A percentile compares a stretch with the other conserved stretches of the same genome.
phyloP scores from a whole-genome alignment of 2,329 filamentous ascomycete species.

The Aspergillus sp. region DNA sequence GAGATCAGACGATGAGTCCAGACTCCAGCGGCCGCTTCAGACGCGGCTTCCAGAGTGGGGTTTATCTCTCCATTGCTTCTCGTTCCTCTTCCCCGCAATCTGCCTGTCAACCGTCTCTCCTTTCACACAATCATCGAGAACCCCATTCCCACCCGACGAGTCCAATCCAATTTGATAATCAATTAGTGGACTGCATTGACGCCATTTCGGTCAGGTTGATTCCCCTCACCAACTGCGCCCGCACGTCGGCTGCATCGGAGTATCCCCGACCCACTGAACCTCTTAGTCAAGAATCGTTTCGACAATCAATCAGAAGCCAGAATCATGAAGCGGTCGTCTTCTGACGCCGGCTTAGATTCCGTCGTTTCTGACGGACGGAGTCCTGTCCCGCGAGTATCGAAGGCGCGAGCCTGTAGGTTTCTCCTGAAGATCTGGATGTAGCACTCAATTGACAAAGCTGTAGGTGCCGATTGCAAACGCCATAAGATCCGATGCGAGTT shows the following conservation, averaged over 20 bases:
- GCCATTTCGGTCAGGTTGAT: background rate
- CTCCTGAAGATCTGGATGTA: background rate
- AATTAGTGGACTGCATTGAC: background rate
- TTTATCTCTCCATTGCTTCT: background rate
- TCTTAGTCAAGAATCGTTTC: slow-evolving; percentile 1
- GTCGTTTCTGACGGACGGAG: slow-evolving; percentile 20
- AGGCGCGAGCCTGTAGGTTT: slow-evolving; percentile 42
- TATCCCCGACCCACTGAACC: slow-evolving; percentile 21
- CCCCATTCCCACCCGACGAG: background rate
- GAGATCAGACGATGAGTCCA: too few species aligned
- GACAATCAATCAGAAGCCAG: slow-evolving; percentile 13
- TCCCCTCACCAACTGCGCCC: slow-evolving; percentile 7
- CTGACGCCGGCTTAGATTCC: slow-evolving; percentile 34
- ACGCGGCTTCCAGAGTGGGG: too few species aligned
- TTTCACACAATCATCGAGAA: background rate
- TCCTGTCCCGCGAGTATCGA: slow-evolving; percentile 37
- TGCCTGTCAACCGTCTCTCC: background rate
- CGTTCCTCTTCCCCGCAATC: background rate
- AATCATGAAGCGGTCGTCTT: slow-evolving; percentile 37
- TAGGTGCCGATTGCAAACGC: slow-evolving; percentile 51
- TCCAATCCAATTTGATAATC: background rate
- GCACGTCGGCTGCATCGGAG: slow-evolving; percentile 23
- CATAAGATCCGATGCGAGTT: slow-evolving; percentile 59
- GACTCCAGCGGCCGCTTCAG: too few species aligned
- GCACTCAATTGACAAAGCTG: slow-evolving; percentile 6